Percentiles rank a stretch among this genome's conserved stretches.
phyloP scores from a whole-genome alignment of 1,139 yeast genomes.

The Kurtzmaniella quercitrusa region DNA sequence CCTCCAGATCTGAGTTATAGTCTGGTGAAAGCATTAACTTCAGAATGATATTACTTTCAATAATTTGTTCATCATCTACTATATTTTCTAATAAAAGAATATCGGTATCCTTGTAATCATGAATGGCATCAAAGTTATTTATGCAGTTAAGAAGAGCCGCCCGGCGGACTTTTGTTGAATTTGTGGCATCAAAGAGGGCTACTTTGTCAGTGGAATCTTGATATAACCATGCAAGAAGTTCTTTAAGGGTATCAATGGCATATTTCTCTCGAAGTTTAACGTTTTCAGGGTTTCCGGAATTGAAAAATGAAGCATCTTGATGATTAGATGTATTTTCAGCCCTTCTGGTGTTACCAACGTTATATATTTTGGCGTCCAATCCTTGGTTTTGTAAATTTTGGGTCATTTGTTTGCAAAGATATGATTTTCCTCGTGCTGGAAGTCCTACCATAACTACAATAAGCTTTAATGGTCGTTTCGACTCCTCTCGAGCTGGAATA shows the following conservation, averaged over 20 bases:
- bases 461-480: slow-evolving; percentile 7
- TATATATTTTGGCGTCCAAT: slow-evolving; percentile 47
- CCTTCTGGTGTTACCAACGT: slow-evolving; percentile 63
- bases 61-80: slow-evolving; percentile 78
- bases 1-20: slow-evolving; percentile 44
- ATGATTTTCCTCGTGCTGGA: slow-evolving; percentile 75
- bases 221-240: slow-evolving; percentile 6
- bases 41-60: slow-evolving; percentile 69
- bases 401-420: slow-evolving; percentile 84
- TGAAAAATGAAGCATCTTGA: slow-evolving; percentile 8
- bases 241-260: slow-evolving; percentile 6
- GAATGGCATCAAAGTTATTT: slow-evolving; percentile 28
- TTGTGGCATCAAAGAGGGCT: slow-evolving; percentile 87
- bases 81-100: slow-evolving; percentile 91
- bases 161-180: slow-evolving; percentile 68
- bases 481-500: slow-evolving; percentile 1
- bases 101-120: slow-evolving; percentile 58
- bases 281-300: slow-evolving; percentile 4
- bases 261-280: slow-evolving; percentile 6
- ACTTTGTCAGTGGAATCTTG: slow-evolving; percentile 31
- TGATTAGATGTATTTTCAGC: slow-evolving; percentile 4
- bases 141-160: slow-evolving; percentile 57
- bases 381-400: slow-evolving; percentile 84
- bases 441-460: slow-evolving; percentile 8
- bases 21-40: slow-evolving; percentile 90